phyloP scores from a whole-genome alignment of 805 yeast species.

The Zygosaccharomyces bisporus region DNA sequence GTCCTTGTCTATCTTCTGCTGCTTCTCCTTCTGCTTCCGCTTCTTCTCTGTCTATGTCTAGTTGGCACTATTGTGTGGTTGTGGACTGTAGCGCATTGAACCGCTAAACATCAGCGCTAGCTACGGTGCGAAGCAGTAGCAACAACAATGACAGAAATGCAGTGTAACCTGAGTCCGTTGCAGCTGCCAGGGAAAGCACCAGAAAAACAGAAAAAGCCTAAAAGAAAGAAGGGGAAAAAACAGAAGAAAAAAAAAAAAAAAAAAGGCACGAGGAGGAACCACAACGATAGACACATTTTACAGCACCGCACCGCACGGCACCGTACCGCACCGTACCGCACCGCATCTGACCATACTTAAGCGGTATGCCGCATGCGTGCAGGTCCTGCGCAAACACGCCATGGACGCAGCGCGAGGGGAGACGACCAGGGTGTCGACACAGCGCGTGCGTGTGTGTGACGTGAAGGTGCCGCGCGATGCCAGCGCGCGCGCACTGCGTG shows the following conservation, averaged over 20 bases:
- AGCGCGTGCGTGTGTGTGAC: neutral
- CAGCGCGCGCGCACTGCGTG: neutral
- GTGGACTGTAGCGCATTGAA: neutral
- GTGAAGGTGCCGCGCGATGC: neutral
- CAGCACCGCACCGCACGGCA: neutral
- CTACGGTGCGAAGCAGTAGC: neutral
- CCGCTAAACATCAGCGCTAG: slow-evolving; percentile 1
- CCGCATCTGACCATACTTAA: neutral
- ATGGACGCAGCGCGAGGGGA: neutral
- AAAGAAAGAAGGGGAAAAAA: neutral
- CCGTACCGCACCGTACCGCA: neutral
- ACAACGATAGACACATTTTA: too few relatives aligned
- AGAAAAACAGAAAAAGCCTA: neutral
- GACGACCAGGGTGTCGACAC: neutral
- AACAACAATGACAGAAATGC: neutral
- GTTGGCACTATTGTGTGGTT: neutral
- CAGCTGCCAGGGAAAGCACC: neutral
- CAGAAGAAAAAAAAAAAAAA: neutral
- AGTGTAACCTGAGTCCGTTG: neutral
- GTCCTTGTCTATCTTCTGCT: too few relatives aligned
- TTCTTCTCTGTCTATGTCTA: neutral
- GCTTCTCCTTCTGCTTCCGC: neutral
- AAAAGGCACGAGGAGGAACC: neutral
- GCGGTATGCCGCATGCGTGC: neutral
- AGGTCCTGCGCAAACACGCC: neutral